Evolutionary conservation across 306 rosid species (phyloP), one percentile per base, ranked within the genome.

Genomic region (Vicia villosa): DNA sequence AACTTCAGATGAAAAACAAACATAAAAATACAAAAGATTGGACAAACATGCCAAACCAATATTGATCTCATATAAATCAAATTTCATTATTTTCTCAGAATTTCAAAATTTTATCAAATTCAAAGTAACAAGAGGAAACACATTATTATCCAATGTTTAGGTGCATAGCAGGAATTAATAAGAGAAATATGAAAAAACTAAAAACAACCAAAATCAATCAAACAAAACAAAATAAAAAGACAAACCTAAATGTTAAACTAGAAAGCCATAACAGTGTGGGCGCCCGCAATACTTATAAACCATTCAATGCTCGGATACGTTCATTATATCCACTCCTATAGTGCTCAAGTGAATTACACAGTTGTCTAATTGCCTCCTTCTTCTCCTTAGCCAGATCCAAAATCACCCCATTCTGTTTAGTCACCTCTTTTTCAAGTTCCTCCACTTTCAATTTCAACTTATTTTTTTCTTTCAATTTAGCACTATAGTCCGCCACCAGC

Each of bases 311-410:
- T 80, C 60, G 83, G 26, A 85, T 81, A 62, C 87, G 95, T 80
- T 86, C 92, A 77, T 84, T 63, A 82, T 89, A 92, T 50, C 88
- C 87, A 6, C 66, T 86, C 82, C 86, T 77, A 63, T 89, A 92
- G 64, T 87, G 82, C 72, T 89, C 98, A 68, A 92, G 68, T 5
- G 95, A 83, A 78, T 84, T 81, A 69, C 95, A 87, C 8, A 92
- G 89, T 76, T 92, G 96, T 51, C 91, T 73, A 28, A 92, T 92
- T 14, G 83, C 98, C 79, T 92, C 98, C 69, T 89, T 80, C 80
- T 92, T 92, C 80, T 30, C 8, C 36, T 30, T 1, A 30, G 7
- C 36, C 36, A 30, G 5, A 30, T 30, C 8, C 36, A 30, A 30
- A 8, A 30, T 30, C 36, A 30, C 7, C 5, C 1, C 36, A 5